Evolutionary conservation across 2,329 filamentous ascomycete genomes (phyloP), one percentile per base, ranked within the genome.

Genomic region (Cordyceps farinosa): DNA sequence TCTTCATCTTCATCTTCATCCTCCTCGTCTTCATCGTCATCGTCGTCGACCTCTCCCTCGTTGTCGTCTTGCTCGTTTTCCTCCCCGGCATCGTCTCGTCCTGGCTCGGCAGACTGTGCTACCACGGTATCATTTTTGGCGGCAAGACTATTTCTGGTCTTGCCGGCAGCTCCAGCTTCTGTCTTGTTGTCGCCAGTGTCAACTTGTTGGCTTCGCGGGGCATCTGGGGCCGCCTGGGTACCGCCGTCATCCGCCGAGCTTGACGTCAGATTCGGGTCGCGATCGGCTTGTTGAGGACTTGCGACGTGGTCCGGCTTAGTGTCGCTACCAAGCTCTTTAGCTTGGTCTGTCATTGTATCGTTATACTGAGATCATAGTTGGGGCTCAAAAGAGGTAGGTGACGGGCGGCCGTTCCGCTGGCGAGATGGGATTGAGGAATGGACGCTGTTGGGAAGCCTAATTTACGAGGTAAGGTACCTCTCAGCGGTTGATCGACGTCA

Each of bases 1-100:
- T 90, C 89, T 0, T 92, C 89, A 0, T 87, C 85, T 0, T 86
- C 84, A 0, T 86, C 84, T 0, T 81, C 80, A 0, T 80, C 80
- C 0, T 80, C 77, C 0, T 77, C 78, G 0, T 77, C 78, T 0
- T 79, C 78, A 0, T 79, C 79, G 0, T 80, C 81, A 0, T 80
- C 79, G 0, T 81, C 82, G 0, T 78, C 77, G 0, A 76, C 76
- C 0, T 79, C 77, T 0, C 76, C 76, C 0, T 75, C 75, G 0
- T 77, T 73, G 0, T 73, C 73, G 0, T 69, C 70, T 11, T 69
- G 71, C 0, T 71, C 70, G 0, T 65, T 70, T 0, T 71, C 72
- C 0, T 72, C 72, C 0, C 70, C 68, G 0, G 69, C 69, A 0
- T 69, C 69, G 0, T 70, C 67, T 1, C 65, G 66, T 0, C 65